A percentile compares a stretch with the other conserved stretches of the same genome.
phyloP scores from a whole-genome alignment of 331 rosid genomes.

The Acacia concinna region DNA sequence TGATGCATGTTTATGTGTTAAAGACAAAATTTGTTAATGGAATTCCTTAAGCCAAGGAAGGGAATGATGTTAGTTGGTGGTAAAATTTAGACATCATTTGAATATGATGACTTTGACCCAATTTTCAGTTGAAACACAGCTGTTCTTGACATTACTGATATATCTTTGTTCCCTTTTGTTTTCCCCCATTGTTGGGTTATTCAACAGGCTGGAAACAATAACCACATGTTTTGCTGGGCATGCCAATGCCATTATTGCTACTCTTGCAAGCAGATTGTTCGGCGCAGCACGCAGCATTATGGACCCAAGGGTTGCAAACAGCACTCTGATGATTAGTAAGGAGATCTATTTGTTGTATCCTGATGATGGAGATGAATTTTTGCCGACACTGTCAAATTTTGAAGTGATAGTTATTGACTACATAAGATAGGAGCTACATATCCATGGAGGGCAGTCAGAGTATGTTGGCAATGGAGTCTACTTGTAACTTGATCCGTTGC shows the following conservation, averaged over 20 bases:
- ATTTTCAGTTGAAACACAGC: constrained; percentile 2
- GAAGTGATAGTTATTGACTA: neutral
- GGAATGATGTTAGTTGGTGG: neutral
- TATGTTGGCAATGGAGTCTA: neutral
- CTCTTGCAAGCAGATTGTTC: constrained; percentile 62
- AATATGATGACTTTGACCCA: neutral
- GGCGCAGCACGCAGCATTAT: constrained; percentile 72
- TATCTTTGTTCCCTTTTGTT: neutral
- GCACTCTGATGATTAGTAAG: constrained; percentile 57
- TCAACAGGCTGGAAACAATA: constrained; percentile 80
- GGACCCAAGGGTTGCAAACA: constrained; percentile 90
- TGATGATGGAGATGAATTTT: neutral
- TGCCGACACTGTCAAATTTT: neutral
- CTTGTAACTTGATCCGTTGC: neutral
- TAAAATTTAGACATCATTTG: neutral
- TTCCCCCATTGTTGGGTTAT: constrained; percentile 23
- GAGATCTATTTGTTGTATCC: neutral
- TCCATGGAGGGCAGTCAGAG: neutral
- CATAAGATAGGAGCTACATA: neutral
- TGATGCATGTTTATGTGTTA: no score
- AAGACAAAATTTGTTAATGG: neutral
- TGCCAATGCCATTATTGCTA: constrained; percentile 87
- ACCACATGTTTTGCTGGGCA: constrained; percentile 89
- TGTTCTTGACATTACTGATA: constrained; percentile 22
- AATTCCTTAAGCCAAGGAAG: neutral